A percentile compares a stretch with the other conserved stretches of the same genome.
Evolutionary conservation across 1,139 yeast species (phyloP).

Genomic region (Saccharomyces hybrid): DNA sequence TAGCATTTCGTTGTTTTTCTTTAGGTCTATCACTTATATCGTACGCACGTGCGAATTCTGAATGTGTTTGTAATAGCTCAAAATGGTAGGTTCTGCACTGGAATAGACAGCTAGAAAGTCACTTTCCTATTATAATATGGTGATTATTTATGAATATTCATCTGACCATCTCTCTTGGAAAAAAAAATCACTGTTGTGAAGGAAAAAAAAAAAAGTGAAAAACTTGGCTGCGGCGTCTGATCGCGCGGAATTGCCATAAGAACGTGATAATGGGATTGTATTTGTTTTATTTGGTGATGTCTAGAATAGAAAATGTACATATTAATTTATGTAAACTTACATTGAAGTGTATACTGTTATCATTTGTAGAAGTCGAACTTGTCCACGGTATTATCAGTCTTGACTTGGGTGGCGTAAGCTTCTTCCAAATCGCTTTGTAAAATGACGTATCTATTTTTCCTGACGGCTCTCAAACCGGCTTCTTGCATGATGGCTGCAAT

Average conservation of each 20-base stretch:
- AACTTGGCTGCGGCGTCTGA: neutral
- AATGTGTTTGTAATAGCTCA: neutral
- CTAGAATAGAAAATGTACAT: neutral
- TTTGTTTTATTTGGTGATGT: neutral
- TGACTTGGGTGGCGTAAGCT: conserved; percentile 94
- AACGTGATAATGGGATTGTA: neutral
- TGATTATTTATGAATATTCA: neutral
- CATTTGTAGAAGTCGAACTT: conserved; percentile 95
- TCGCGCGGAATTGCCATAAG: neutral
- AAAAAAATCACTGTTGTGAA: neutral
- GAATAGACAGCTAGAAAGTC: too few species aligned
- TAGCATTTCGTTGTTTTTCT: conserved; percentile 32
- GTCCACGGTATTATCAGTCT: conserved; percentile 90
- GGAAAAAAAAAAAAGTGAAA: neutral
- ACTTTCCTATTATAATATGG: too few species aligned
- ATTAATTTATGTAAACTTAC: conserved; percentile 1
- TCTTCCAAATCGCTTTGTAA: conserved; percentile 94
- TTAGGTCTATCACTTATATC: neutral
- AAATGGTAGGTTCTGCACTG: neutral
- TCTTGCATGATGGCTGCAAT: conserved; percentile 99
- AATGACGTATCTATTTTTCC: conserved; percentile 95
- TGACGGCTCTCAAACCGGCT: conserved; percentile 96
- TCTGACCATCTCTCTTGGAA: neutral
- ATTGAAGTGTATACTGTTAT: conserved; percentile 5
- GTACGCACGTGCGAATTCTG: neutral